Evolutionary conservation across 805 yeast genomes (phyloP).

Genomic region (Kuraishia capsulata): DNA sequence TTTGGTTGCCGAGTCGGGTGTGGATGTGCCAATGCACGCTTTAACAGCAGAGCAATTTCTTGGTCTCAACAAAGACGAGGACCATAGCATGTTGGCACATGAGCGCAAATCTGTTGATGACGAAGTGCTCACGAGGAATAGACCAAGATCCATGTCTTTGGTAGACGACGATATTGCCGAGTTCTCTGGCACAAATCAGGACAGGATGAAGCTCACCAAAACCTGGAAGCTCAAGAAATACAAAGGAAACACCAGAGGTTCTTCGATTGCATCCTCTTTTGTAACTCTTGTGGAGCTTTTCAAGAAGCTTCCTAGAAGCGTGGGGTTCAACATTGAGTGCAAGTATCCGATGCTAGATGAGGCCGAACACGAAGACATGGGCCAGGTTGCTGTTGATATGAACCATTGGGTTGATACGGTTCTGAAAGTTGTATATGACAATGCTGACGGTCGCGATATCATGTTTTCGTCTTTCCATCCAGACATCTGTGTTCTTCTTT

Average conservation of each 20-base stretch:
- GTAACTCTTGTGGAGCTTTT: slow-evolving; percentile 83
- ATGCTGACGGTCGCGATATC: slow-evolving; percentile 72
- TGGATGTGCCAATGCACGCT: slow-evolving; percentile 93
- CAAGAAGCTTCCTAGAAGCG: slow-evolving; percentile 67
- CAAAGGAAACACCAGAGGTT: slow-evolving; percentile 89
- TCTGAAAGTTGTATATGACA: slow-evolving; percentile 67
- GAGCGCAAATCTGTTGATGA: slow-evolving; percentile 19
- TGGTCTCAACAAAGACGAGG: slow-evolving; percentile 31
- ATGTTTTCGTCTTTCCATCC: slow-evolving; percentile 94
- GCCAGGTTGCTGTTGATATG: slow-evolving; percentile 72
- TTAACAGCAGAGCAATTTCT: slow-evolving; percentile 84
- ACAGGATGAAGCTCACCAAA: slow-evolving; percentile 77
- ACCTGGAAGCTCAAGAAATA: slow-evolving; percentile 81
- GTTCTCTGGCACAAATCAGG: slow-evolving; percentile 28
- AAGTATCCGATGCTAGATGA: slow-evolving; percentile 95
- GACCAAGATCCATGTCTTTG: slow-evolving; percentile 29
- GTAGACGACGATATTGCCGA: slow-evolving; percentile 24
- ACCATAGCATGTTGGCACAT: slow-evolving; percentile 9
- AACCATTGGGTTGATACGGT: slow-evolving; percentile 87
- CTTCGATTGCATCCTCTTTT: slow-evolving; percentile 83
- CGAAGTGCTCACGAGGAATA: slow-evolving; percentile 14
- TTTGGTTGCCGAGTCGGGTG: slow-evolving; percentile 89
- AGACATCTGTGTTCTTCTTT: slow-evolving; percentile 76
- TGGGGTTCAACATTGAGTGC: slow-evolving; percentile 91
- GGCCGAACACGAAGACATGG: slow-evolving; percentile 82